phyloP scores from a whole-genome alignment of 768 basidiomycete species.

The Mycena chlorophos region DNA sequence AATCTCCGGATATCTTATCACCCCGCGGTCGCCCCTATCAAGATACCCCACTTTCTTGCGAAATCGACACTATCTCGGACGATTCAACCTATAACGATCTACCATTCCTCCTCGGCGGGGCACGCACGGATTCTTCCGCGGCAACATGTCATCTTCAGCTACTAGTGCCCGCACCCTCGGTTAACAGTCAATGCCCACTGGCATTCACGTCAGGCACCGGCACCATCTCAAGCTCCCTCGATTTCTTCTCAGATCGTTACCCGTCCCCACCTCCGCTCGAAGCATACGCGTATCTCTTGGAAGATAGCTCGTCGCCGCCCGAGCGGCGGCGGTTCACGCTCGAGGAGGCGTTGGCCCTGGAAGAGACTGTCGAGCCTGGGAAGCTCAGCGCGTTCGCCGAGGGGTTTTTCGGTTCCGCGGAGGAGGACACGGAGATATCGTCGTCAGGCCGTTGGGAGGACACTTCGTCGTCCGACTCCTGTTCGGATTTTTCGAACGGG shows the following conservation, averaged over 20 bases:
- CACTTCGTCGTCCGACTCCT: too few species aligned
- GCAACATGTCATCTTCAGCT: too few species aligned
- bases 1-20: too few species aligned
- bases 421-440: too few species aligned
- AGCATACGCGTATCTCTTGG: neutral
- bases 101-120: neutral
- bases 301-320: neutral
- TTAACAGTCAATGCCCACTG: neutral
- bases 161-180: too few species aligned
- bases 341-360: neutral
- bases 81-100: neutral
- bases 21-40: too few species aligned
- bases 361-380: neutral
- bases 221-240: neutral
- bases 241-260: neutral
- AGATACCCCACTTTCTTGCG: too few species aligned
- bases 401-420: neutral
- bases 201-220: neutral
- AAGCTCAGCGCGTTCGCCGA: neutral
- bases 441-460: too few species aligned
- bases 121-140: too few species aligned
- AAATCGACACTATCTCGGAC: too few species aligned
- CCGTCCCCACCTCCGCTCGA: neutral
- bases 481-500: too few species aligned
- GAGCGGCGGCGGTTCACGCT: neutral